Evolutionary conservation across 1,284 basidiomycete species (phyloP).

Genomic region (Paramarasmius palmivorus): DNA sequence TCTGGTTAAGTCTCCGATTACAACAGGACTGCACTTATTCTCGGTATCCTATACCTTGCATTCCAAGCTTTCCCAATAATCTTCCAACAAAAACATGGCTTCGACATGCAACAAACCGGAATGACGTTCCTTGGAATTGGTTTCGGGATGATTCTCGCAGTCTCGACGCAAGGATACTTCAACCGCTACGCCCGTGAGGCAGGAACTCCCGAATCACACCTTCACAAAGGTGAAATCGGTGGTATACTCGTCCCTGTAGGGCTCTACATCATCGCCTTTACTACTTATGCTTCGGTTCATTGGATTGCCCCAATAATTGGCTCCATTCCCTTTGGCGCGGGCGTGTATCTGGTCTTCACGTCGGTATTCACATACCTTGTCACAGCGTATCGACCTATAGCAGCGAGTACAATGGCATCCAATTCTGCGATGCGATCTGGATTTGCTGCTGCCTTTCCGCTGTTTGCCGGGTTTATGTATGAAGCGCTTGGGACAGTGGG

Average conservation of each 20-base stretch:
- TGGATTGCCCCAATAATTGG: slow-evolving; percentile 46
- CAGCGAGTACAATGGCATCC: slow-evolving; percentile 47
- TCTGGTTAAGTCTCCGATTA: no score
- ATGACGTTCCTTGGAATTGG: slow-evolving; percentile 75
- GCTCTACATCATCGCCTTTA: slow-evolving; percentile 37
- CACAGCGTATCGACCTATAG: slow-evolving; percentile 47
- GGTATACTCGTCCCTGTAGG: slow-evolving; percentile 58
- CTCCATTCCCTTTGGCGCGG: slow-evolving; percentile 33
- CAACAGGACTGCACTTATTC: slow-evolving; percentile 57
- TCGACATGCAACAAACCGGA: slow-evolving; percentile 61
- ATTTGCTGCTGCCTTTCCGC: slow-evolving; percentile 47
- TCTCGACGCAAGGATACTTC: slow-evolving; percentile 64
- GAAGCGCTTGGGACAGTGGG: slow-evolving; percentile 44
- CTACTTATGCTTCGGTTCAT: slow-evolving; percentile 42
- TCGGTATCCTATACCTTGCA: slow-evolving; percentile 77
- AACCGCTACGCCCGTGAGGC: slow-evolving; percentile 55
- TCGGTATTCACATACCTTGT: slow-evolving; percentile 42
- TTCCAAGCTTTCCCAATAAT: slow-evolving; percentile 76
- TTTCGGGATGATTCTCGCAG: slow-evolving; percentile 60
- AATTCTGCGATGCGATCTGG: slow-evolving; percentile 45
- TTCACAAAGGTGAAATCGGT: slow-evolving; percentile 12
- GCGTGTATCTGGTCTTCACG: slow-evolving; percentile 53
- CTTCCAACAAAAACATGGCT: slow-evolving; percentile 62
- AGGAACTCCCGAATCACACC: slow-evolving; percentile 29
- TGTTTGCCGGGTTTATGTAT: slow-evolving; percentile 34